Evolutionary conservation across 1,284 basidiomycete genomes (phyloP).

Genomic region (Cystobasidium sp.): DNA sequence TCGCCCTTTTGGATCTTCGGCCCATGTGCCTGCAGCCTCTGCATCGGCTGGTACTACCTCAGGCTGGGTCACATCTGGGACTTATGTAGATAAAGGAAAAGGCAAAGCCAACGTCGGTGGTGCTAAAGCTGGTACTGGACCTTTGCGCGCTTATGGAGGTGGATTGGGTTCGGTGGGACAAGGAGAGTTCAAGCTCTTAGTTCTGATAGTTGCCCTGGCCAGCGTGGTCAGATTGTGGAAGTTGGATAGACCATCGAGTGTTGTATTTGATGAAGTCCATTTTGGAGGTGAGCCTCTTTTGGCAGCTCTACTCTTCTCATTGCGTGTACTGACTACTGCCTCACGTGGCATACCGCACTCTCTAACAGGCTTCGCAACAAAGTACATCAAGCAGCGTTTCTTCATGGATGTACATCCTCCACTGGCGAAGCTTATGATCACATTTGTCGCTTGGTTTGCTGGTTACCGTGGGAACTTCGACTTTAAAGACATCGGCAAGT

Average conservation of each 20-base stretch:
- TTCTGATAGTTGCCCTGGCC: slow-evolving; percentile 69
- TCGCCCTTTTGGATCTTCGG: slow-evolving; percentile 32
- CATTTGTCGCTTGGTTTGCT: slow-evolving; percentile 80
- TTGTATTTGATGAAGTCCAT: slow-evolving; percentile 98
- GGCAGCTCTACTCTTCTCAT: not conserved
- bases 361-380: slow-evolving; percentile 67
- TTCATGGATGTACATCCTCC: slow-evolving; percentile 98
- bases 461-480: slow-evolving; percentile 95
- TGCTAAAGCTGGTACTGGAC: slow-evolving; percentile 30
- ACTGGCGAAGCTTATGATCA: slow-evolving; percentile 92
- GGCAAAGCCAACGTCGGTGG: not conserved
- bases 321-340: not conserved
- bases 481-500: slow-evolving; percentile 97
- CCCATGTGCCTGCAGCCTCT: slow-evolving; percentile 19
- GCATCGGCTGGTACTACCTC: slow-evolving; percentile 21
- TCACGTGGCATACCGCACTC: not conserved
- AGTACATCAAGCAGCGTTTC: slow-evolving; percentile 85
- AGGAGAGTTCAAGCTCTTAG: slow-evolving; percentile 74
- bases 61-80: slow-evolving; percentile 41
- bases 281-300: slow-evolving; percentile 73
- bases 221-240: slow-evolving; percentile 75
- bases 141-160: slow-evolving; percentile 57
- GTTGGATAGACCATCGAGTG: slow-evolving; percentile 78
- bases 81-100: slow-evolving; percentile 42
- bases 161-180: slow-evolving; percentile 66